phyloP scores from a whole-genome alignment of 495 filamentous ascomycete genomes.

The Penicillium argentinense region DNA sequence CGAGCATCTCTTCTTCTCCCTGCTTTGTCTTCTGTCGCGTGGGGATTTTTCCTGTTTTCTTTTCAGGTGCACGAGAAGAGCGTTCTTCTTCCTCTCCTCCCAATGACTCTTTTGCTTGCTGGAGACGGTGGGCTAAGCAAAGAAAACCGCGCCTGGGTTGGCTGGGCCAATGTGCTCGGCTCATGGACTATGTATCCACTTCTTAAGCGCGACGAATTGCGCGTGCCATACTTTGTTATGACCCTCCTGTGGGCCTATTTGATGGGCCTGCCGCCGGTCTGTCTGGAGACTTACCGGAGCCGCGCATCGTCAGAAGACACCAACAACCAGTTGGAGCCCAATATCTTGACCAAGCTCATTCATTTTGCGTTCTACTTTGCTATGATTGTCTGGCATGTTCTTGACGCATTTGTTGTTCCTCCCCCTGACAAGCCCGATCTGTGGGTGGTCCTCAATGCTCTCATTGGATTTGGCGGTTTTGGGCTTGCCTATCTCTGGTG shows the following conservation, averaged over 20 bases:
- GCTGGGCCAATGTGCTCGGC: slow-evolving; percentile 87
- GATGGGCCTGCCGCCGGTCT: slow-evolving; percentile 78
- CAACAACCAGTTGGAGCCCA: slow-evolving; percentile 39
- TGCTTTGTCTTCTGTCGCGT: slow-evolving; percentile 76
- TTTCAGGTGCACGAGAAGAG: slow-evolving; percentile 99
- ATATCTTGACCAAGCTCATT: slow-evolving; percentile 60
- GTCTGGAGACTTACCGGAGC: slow-evolving; percentile 60
- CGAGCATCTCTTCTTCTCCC: slow-evolving; percentile 73
- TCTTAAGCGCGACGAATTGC: slow-evolving; percentile 78
- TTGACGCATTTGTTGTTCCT: slow-evolving; percentile 64
- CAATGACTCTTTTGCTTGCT: slow-evolving; percentile 84
- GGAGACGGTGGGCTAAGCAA: slow-evolving; percentile 72
- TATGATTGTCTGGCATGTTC: slow-evolving; percentile 78
- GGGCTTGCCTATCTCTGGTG: slow-evolving; percentile 89
- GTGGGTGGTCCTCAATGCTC: slow-evolving; percentile 88
- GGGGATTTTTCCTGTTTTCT: slow-evolving; percentile 96
- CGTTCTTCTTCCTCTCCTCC: slow-evolving; percentile 84
- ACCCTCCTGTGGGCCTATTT: slow-evolving; percentile 88
- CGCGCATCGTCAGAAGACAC: slow-evolving; percentile 37
- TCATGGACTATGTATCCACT: slow-evolving; percentile 94
- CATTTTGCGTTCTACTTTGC: slow-evolving; percentile 73
- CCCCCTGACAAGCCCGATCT: slow-evolving; percentile 82
- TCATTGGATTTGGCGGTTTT: slow-evolving; percentile 82
- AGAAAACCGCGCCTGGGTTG: slow-evolving; percentile 81
- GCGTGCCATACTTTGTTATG: slow-evolving; percentile 80